Conservation (phyloP, 2,329 filamentous ascomycete genomes). For the Aspergillus cejpii region DNA sequence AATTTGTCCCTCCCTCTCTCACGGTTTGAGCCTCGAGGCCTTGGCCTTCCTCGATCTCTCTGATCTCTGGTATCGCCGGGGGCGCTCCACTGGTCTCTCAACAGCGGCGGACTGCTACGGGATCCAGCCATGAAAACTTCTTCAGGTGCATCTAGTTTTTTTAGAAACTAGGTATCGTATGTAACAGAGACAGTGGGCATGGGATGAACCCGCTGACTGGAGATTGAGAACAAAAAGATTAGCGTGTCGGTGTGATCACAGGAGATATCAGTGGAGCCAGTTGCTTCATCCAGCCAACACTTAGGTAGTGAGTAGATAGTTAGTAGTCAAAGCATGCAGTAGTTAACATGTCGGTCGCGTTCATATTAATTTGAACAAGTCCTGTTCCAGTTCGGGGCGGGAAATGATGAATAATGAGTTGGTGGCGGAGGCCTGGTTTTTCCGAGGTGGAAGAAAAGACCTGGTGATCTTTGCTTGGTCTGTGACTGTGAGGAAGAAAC, state of each 20-base stretch:
- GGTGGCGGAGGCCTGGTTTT: constrained; percentile 29
- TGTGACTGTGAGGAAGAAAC: constrained; percentile 15
- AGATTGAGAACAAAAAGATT: constrained; percentile 9
- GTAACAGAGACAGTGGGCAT: constrained; percentile 9
- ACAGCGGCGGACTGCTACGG: constrained; percentile 44
- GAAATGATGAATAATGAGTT: constrained; percentile 15
- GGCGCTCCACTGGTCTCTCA: constrained; percentile 48
- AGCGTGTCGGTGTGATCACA: constrained; percentile 18
- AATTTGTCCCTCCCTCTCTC: constrained; percentile 38
- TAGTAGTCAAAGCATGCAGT: too few relatives aligned
- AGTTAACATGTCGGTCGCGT: constrained; percentile 23
- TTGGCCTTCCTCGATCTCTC: constrained; percentile 30
- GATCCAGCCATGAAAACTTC: constrained; percentile 45
- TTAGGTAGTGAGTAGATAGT: too few relatives aligned
- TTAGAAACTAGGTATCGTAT: constrained; percentile 6
- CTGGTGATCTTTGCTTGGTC: constrained; percentile 2
- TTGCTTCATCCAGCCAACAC: constrained; percentile 12
- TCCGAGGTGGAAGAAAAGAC: constrained; percentile 19
- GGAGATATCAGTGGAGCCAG: constrained; percentile 16
- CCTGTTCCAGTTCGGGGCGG: constrained; percentile 25
- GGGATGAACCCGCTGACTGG: constrained; percentile 11
- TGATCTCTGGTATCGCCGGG: constrained; percentile 37
- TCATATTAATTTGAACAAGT: constrained; percentile 19
- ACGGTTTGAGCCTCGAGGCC: constrained; percentile 40
- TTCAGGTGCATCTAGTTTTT: constrained; percentile 39